These are phyloP conservation scores for Candida corydali DNA, from an alignment of 805 yeast species.

Conservation along the genomic window DNA sequence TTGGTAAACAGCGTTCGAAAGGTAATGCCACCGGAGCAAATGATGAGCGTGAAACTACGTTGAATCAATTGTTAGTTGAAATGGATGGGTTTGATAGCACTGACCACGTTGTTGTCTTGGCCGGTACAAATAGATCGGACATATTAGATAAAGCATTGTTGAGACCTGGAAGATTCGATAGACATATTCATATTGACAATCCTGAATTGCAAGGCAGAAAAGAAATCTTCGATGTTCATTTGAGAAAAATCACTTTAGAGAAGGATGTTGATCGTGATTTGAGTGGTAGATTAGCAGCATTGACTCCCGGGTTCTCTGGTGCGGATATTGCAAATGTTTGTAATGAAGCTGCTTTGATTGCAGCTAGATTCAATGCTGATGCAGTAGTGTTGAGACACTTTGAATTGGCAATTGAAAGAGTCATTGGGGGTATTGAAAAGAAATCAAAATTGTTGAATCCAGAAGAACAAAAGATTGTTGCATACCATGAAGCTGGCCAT, in stretches of 20 bases:
- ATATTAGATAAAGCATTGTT: conserved; percentile 87
- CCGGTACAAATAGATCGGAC: conserved; percentile 96
- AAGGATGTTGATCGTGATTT: conserved; percentile 44
- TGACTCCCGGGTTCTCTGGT: conserved; percentile 98
- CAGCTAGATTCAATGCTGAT: conserved; percentile 78
- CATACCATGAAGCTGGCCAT: conserved; percentile 98
- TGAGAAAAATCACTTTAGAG: conserved; percentile 63
- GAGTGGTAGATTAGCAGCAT: conserved; percentile 86
- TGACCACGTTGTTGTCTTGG: conserved; percentile 94
- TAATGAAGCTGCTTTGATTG: conserved; percentile 96
- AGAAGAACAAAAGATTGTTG: conserved; percentile 86
- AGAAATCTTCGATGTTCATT: conserved; percentile 85
- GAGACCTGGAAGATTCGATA: conserved; percentile 97
- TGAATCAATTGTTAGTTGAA: conserved; percentile 93
- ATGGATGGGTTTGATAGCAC: conserved; percentile 95
- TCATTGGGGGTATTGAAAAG: conserved; percentile 92
- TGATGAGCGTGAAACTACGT: conserved; percentile 95
- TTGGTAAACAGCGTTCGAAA: conserved; percentile 84
- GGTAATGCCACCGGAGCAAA: conserved; percentile 77
- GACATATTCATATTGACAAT: conserved; percentile 86
- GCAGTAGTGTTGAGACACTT: conserved; percentile 74
- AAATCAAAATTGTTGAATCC: conserved; percentile 78
- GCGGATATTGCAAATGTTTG: conserved; percentile 98
- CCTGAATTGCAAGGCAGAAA: conserved; percentile 96
- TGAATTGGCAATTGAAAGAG: conserved; percentile 96